phyloP scores from a whole-genome alignment of 176 grass and related monocot species.

The Eremochloa ophiuroides region DNA sequence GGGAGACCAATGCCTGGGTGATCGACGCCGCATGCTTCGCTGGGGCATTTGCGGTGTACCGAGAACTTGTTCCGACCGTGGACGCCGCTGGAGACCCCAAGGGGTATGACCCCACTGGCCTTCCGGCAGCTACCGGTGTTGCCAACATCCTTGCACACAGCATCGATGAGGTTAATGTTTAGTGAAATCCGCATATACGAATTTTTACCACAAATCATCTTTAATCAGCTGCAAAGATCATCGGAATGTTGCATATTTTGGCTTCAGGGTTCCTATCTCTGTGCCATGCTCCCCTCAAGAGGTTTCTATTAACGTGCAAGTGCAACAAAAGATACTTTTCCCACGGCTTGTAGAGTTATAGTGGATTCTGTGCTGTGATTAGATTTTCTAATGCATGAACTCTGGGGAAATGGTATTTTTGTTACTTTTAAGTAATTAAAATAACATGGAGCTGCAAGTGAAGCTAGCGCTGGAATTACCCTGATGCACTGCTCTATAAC shows the following conservation, averaged over 20 bases:
- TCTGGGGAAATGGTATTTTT: background rate
- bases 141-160: slow-evolving; percentile 43
- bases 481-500: too few species aligned
- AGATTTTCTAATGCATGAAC: background rate
- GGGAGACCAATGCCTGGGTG: slow-evolving; percentile 68
- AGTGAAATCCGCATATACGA: background rate
- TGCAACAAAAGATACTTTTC: background rate
- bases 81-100: slow-evolving; percentile 57
- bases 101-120: slow-evolving; percentile 60
- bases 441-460: too few species aligned
- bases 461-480: too few species aligned
- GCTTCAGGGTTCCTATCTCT: background rate
- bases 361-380: background rate
- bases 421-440: background rate
- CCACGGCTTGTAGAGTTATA: background rate
- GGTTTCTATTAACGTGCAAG: background rate
- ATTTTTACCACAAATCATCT: background rate
- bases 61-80: slow-evolving; percentile 52
- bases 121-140: slow-evolving; percentile 55
- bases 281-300: background rate
- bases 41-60: slow-evolving; percentile 66
- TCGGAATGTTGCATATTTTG: background rate
- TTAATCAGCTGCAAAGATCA: background rate
- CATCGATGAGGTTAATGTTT: slow-evolving; percentile 45
- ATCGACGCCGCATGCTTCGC: slow-evolving; percentile 67